Conservation (phyloP, 495 filamentous ascomycete genomes). For the Oleoguttula mirabilis region DNA sequence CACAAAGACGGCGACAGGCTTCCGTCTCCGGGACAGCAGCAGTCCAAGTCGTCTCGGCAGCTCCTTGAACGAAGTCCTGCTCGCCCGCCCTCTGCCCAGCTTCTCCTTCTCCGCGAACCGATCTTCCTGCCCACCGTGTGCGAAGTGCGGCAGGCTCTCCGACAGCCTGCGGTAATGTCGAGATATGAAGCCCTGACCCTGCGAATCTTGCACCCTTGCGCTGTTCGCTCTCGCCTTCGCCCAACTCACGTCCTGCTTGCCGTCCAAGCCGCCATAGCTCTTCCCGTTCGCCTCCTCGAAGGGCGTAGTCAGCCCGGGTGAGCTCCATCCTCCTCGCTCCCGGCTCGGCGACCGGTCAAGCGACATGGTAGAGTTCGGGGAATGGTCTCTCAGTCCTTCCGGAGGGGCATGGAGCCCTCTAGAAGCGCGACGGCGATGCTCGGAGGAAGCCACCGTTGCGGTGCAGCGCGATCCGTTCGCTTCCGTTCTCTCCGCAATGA, state of each 20-base stretch:
- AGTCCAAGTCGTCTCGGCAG: slow-evolving; percentile 28
- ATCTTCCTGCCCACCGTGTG: slow-evolving; percentile 25
- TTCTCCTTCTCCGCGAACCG: slow-evolving; percentile 69
- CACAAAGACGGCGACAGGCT: slow-evolving; percentile 46
- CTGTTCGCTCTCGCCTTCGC: slow-evolving; percentile 64
- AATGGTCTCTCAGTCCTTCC: not conserved
- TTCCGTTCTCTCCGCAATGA: no score
- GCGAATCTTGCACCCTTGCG: slow-evolving; percentile 59
- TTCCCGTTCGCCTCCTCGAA: slow-evolving; percentile 39
- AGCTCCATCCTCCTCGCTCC: slow-evolving; percentile 72
- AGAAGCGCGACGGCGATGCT: slow-evolving; percentile 16
- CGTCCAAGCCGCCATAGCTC: slow-evolving; percentile 14
- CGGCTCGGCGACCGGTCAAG: slow-evolving; percentile 76
- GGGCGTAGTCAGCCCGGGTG: slow-evolving; percentile 59
- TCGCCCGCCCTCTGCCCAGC: slow-evolving; percentile 40
- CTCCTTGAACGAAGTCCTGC: slow-evolving; percentile 26
- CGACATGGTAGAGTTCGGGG: slow-evolving; percentile 44
- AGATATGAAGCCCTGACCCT: slow-evolving; percentile 70
- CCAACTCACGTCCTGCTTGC: slow-evolving; percentile 51
- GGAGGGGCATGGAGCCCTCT: slow-evolving; percentile 9
- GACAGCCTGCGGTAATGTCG: slow-evolving; percentile 66
- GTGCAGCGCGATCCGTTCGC: no score
- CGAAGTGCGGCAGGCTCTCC: slow-evolving; percentile 61
- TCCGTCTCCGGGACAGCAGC: slow-evolving; percentile 41
- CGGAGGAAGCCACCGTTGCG: slow-evolving; percentile 5